phyloP scores from a whole-genome alignment of 2,329 filamentous ascomycete species.

The Hortaea sp. region DNA sequence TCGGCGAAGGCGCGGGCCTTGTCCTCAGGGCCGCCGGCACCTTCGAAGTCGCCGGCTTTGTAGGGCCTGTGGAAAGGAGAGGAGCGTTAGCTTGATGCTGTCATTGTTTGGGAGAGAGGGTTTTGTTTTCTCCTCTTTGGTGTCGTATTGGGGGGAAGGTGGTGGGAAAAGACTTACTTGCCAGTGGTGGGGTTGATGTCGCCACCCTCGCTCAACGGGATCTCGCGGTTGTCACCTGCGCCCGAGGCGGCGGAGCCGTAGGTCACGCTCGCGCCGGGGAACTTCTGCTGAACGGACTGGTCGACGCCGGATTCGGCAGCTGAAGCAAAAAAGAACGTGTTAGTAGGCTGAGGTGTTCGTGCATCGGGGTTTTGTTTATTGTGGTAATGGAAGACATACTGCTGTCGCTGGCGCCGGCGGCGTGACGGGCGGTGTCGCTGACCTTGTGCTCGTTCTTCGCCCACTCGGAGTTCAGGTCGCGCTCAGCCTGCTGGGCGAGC shows the following conservation, averaged over 20 bases:
- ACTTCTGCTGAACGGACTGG: slow-evolving; percentile 29
- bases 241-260: slow-evolving; percentile 36
- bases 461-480: slow-evolving; percentile 35
- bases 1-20: slow-evolving; percentile 30
- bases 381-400: slow-evolving; percentile 6
- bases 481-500: slow-evolving; percentile 39
- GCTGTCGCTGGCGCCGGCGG: slow-evolving; percentile 24
- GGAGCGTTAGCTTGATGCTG: background rate
- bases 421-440: slow-evolving; percentile 7
- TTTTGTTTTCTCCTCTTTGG: background rate
- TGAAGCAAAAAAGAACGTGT: slow-evolving; percentile 12
- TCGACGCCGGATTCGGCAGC: slow-evolving; percentile 40
- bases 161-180: slow-evolving; percentile 19
- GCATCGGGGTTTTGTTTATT: background rate
- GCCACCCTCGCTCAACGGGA: slow-evolving; percentile 38
- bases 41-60: slow-evolving; percentile 41
- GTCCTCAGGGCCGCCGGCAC: slow-evolving; percentile 38
- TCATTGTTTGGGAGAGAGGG: background rate
- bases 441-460: slow-evolving; percentile 28
- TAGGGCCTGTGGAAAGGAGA: slow-evolving; percentile 22
- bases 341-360: too few species aligned
- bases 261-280: slow-evolving; percentile 35
- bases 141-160: background rate
- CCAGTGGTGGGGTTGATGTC: slow-evolving; percentile 31
- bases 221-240: slow-evolving; percentile 37